Percentiles rank a stretch among this genome's conserved stretches.
Evolutionary conservation across 2,329 filamentous ascomycete species (phyloP).

Genomic region (Diaporthe australafricana): DNA sequence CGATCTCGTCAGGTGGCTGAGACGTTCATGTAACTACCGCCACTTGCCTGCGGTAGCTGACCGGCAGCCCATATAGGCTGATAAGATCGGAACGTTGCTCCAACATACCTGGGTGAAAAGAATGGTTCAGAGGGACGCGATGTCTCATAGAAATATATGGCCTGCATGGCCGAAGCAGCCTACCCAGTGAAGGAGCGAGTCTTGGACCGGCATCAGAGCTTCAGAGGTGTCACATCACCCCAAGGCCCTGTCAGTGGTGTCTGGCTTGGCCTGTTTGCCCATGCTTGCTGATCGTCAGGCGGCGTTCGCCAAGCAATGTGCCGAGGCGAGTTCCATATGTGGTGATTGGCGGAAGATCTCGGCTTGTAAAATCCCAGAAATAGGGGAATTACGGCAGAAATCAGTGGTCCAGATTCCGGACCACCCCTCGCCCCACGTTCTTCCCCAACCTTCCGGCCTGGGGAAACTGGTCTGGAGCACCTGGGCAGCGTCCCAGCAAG

Average conservation of each 20-base stretch:
- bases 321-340: conserved; percentile 22
- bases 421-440: conserved; percentile 36
- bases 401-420: conserved; percentile 33
- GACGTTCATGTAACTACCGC: background rate
- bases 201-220: background rate
- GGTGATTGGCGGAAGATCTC: conserved; percentile 39
- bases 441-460: conserved; percentile 30
- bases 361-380: conserved; percentile 35
- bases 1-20: background rate
- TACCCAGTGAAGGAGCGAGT: background rate
- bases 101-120: background rate
- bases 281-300: conserved; percentile 17
- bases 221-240: conserved; percentile 4
- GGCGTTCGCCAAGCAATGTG: conserved; percentile 28
- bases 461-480: conserved; percentile 31
- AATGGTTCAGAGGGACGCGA: conserved; percentile 10
- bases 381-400: conserved; percentile 36
- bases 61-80: conserved; percentile 4
- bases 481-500: background rate
- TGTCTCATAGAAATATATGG: conserved; percentile 25
- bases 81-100: conserved; percentile 9
- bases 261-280: background rate
- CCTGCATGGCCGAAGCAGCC: conserved; percentile 19
- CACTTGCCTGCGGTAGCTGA: background rate
- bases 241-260: background rate